These are phyloP conservation scores for Xanthoceras sorbifolium DNA, from an alignment of 345 rosid species.

Conservation along the genomic window DNA sequence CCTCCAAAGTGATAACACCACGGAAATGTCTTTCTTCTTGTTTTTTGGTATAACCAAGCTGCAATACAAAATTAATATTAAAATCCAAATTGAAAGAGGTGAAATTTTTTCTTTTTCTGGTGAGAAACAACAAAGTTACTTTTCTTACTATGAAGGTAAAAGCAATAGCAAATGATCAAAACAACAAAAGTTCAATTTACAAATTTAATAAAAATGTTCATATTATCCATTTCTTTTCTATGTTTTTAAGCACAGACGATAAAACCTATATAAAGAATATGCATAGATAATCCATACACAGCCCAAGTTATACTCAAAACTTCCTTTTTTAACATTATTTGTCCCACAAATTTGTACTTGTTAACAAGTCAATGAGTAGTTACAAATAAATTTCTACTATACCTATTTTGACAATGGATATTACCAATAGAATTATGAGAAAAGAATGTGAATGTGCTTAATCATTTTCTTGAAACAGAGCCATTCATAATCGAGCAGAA, in stretches of 20 bases:
- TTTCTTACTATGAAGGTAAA: neutral
- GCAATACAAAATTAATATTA: conserved; percentile 30
- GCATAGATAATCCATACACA: neutral
- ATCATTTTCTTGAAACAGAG: neutral
- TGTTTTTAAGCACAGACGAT: neutral
- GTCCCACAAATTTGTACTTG: neutral
- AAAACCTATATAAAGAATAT: no score
- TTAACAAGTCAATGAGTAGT: neutral
- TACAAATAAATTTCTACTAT: neutral
- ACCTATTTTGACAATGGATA: neutral
- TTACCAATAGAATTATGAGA: neutral
- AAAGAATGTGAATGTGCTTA: neutral
- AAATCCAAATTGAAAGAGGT: neutral
- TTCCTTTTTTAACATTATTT: neutral
- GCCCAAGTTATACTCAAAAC: neutral
- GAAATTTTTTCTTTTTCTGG: neutral
- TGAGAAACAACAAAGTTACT: neutral
- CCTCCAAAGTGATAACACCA: conserved; percentile 96
- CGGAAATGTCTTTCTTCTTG: conserved; percentile 94
- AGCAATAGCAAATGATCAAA: neutral
- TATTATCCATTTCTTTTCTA: neutral
- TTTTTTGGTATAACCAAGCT: conserved; percentile 98
- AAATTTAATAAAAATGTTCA: neutral
- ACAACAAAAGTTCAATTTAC: neutral
- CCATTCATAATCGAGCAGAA: neutral